Evolutionary conservation across 371 early-diverging fungal species (phyloP).

Genomic region (Actinomortierella ambigua): DNA sequence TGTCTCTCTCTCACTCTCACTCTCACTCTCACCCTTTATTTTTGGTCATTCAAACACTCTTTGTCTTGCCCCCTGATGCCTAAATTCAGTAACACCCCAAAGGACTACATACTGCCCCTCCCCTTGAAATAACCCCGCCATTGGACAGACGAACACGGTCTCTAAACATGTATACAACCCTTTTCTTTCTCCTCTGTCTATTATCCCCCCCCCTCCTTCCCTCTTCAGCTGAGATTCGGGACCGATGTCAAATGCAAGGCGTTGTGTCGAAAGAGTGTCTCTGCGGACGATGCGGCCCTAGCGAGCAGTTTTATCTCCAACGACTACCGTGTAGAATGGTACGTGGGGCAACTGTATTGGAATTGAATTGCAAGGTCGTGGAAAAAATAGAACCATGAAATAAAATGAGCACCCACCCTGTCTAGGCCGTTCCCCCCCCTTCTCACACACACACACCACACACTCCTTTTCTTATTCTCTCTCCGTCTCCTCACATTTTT

Average conservation of each 20-base stretch:
- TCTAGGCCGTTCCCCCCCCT: no score
- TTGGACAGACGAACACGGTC: no score
- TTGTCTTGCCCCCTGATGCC: background rate
- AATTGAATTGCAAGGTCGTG: constrained; percentile 26
- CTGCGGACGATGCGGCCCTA: constrained; percentile 47
- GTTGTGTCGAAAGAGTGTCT: constrained; percentile 51
- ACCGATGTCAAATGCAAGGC: constrained; percentile 50
- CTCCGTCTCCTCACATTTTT: background rate
- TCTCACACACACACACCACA: background rate
- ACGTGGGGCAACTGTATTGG: background rate
- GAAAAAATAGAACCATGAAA: background rate
- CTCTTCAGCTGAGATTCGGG: constrained; percentile 47
- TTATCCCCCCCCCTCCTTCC: background rate
- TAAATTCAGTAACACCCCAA: no score
- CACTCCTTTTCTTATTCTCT: background rate
- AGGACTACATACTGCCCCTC: no score
- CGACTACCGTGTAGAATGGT: constrained; percentile 62
- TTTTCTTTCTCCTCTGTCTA: constrained; percentile 1
- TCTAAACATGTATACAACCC: no score
- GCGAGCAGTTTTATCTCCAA: constrained; percentile 55
- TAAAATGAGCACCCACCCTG: background rate
- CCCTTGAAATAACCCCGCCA: no score
- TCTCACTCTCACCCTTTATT: background rate
- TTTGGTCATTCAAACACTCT: background rate
- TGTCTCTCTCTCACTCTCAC: background rate